A percentile compares a stretch with the other conserved stretches of the same genome.
Evolutionary conservation across 1,284 basidiomycete genomes (phyloP).

Genomic region (Grifola frondosa): DNA sequence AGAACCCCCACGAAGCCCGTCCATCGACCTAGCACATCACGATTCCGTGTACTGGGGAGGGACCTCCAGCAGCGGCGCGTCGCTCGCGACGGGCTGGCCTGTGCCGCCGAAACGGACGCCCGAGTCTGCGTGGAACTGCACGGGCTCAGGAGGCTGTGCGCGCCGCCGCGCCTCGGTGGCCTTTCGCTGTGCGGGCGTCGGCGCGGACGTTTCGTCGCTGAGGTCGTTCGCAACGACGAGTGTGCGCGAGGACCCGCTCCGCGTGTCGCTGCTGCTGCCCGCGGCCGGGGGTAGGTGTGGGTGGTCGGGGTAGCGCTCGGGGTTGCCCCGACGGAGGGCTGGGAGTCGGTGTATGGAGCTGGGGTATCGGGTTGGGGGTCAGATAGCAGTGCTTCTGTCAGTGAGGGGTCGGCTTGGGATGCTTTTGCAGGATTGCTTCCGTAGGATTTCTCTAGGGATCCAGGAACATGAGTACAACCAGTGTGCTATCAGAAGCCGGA

Average conservation of each 20-base stretch:
- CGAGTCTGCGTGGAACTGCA: slow-evolving; percentile 22
- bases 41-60: slow-evolving; percentile 25
- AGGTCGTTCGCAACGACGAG: slow-evolving; percentile 18
- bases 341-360: not conserved
- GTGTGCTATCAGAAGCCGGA: no score
- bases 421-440: no score
- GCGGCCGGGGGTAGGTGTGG: not conserved
- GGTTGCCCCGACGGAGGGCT: no score
- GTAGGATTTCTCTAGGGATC: no score
- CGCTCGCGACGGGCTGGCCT: slow-evolving; percentile 14
- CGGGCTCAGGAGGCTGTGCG: slow-evolving; percentile 1
- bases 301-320: slow-evolving; percentile 3
- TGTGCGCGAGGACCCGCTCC: slow-evolving; percentile 7
- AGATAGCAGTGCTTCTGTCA: no score
- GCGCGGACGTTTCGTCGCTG: not conserved
- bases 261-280: slow-evolving; percentile 2
- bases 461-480: no score
- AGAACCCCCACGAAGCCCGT: no score
- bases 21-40: slow-evolving; percentile 8
- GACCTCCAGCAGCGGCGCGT: slow-evolving; percentile 15
- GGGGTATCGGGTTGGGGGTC: not conserved
- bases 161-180: slow-evolving; percentile 13
- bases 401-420: no score
- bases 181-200: slow-evolving; percentile 20
- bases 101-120: slow-evolving; percentile 22